Evolutionary conservation across 768 basidiomycete genomes (phyloP).

Genomic region (Termitomyces sp.): DNA sequence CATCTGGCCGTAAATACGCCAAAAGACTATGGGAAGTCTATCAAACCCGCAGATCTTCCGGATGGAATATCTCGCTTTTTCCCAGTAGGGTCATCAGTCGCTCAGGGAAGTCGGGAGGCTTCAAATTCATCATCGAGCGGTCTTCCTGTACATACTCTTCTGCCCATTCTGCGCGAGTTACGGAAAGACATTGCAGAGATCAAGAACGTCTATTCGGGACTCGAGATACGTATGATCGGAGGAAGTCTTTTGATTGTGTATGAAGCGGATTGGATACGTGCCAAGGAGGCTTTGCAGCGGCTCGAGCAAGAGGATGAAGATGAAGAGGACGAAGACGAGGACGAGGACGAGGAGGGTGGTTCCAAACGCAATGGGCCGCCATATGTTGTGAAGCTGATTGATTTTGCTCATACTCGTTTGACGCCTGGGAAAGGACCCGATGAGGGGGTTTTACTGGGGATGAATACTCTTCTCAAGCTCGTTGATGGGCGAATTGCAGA

Average conservation of each 20-base stretch:
- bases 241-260: conserved; percentile 81
- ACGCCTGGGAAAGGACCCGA: conserved; percentile 75
- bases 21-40: conserved; percentile 75
- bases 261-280: conserved; percentile 41
- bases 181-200: conserved; percentile 52
- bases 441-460: conserved; percentile 68
- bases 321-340: conserved; percentile 12
- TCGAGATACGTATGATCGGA: conserved; percentile 81
- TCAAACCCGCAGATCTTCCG: conserved; percentile 65
- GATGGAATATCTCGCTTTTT: conserved; percentile 82
- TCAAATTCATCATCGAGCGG: conserved; percentile 33
- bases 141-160: conserved; percentile 50
- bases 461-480: conserved; percentile 62
- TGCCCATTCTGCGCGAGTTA: conserved; percentile 56
- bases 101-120: conserved; percentile 3
- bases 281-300: conserved; percentile 12
- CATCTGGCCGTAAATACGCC: conserved; percentile 58
- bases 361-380: conserved; percentile 42
- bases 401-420: conserved; percentile 87
- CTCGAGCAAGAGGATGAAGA: conserved; percentile 15
- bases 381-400: conserved; percentile 77
- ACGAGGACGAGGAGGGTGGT: conserved; percentile 14
- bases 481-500: conserved; percentile 38
- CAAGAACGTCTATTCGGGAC: conserved; percentile 38
- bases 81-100: conserved; percentile 38